These are phyloP conservation scores for Helenozyma baotianmanensis DNA, from an alignment of 805 yeast genomes.

Conservation along the genomic window DNA sequence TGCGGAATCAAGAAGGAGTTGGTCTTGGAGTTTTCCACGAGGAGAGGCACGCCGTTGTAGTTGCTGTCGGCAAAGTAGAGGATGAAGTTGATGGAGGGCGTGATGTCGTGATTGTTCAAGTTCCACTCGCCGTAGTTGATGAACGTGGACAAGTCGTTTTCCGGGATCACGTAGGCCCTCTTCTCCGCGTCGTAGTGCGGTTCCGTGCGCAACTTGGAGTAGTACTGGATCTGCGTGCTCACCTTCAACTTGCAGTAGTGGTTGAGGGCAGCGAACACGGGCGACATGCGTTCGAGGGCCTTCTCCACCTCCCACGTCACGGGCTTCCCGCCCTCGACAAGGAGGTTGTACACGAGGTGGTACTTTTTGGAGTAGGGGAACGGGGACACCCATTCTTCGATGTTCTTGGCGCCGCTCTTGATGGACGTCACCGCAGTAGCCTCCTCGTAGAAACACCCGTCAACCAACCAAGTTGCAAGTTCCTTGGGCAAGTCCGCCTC, in stretches of 20 bases:
- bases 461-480: slow-evolving; percentile 35
- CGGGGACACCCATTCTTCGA: slow-evolving; percentile 29
- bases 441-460: slow-evolving; percentile 39
- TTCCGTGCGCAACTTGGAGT: slow-evolving; percentile 38
- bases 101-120: slow-evolving; percentile 49
- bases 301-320: slow-evolving; percentile 70
- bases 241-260: slow-evolving; percentile 67
- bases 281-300: slow-evolving; percentile 49
- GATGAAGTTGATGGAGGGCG: slow-evolving; percentile 69
- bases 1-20: slow-evolving; percentile 77
- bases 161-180: slow-evolving; percentile 34
- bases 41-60: slow-evolving; percentile 42
- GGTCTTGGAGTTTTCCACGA: slow-evolving; percentile 42
- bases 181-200: slow-evolving; percentile 19
- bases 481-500: slow-evolving; percentile 18
- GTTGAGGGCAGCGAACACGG: slow-evolving; percentile 49
- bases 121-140: slow-evolving; percentile 87
- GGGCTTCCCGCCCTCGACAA: slow-evolving; percentile 65
- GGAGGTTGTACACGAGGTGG: slow-evolving; percentile 70
- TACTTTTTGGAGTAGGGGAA: slow-evolving; percentile 59
- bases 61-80: slow-evolving; percentile 55
- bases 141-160: slow-evolving; percentile 63
- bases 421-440: slow-evolving; percentile 23
- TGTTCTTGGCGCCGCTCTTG: slow-evolving; percentile 1
- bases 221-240: slow-evolving; percentile 75